Evolutionary conservation across 441 rosid species (phyloP).

Genomic region (Geranium incanum): DNA sequence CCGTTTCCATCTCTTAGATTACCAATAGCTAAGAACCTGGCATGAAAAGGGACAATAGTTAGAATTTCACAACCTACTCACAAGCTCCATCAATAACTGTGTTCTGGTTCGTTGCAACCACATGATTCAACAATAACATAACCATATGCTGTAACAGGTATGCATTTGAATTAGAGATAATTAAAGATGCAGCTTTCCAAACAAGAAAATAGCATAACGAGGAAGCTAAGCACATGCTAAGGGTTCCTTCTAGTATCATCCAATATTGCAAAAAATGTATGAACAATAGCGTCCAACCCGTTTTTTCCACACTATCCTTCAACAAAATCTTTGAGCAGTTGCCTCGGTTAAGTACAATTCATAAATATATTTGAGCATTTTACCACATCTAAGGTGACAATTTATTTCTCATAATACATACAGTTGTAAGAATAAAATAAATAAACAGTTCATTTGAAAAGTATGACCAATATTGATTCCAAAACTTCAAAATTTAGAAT

Average conservation of each 20-base stretch:
- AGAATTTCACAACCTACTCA: not conserved
- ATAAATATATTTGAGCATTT: not conserved
- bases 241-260: not conserved
- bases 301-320: not conserved
- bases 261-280: not conserved
- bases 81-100: too few species aligned
- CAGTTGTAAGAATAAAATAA: too few species aligned
- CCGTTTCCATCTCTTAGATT: slow-evolving; percentile 70
- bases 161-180: not conserved
- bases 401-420: too few species aligned
- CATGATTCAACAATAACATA: not conserved
- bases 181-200: not conserved
- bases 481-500: too few species aligned
- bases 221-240: not conserved
- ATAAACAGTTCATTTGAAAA: too few species aligned
- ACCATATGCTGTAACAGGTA: not conserved
- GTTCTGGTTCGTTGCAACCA: too few species aligned
- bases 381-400: not conserved
- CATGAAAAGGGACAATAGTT: slow-evolving; percentile 1
- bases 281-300: not conserved
- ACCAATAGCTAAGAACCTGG: slow-evolving; percentile 78
- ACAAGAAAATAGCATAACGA: not conserved
- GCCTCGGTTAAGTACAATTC: not conserved
- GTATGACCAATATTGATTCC: not conserved
- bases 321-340: not conserved